phyloP scores from a whole-genome alignment of 1,284 basidiomycete genomes.

The Caloboletus firmus region DNA sequence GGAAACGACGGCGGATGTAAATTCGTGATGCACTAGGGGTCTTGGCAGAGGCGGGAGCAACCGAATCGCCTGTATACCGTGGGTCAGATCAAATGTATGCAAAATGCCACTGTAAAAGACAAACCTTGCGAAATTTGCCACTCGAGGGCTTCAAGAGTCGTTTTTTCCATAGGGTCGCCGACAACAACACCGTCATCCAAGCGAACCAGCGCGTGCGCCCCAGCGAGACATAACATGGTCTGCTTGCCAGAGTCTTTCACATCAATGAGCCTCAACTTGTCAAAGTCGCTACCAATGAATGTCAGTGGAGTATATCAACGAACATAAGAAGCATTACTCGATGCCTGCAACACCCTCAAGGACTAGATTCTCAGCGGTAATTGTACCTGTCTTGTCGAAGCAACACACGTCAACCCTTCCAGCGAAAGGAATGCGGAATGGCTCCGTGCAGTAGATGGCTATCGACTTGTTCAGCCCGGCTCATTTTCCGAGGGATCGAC shows the following conservation, averaged over 20 bases:
- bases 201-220: slow-evolving; percentile 93
- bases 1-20: slow-evolving; percentile 85
- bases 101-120: slow-evolving; percentile 9
- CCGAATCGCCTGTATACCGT: slow-evolving; percentile 53
- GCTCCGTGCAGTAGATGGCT: slow-evolving; percentile 98
- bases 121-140: slow-evolving; percentile 84
- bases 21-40: slow-evolving; percentile 60
- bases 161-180: slow-evolving; percentile 99
- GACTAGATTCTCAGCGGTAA: slow-evolving; percentile 93
- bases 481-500: slow-evolving; percentile 15
- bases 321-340: slow-evolving; percentile 53
- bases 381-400: slow-evolving; percentile 97
- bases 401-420: slow-evolving; percentile 95
- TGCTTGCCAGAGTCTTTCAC: slow-evolving; percentile 76
- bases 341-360: slow-evolving; percentile 89
- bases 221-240: slow-evolving; percentile 87
- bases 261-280: slow-evolving; percentile 70
- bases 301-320: slow-evolving; percentile 6
- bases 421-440: slow-evolving; percentile 92
- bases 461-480: not conserved
- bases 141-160: slow-evolving; percentile 87
- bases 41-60: slow-evolving; percentile 57
- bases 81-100: not conserved
- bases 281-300: slow-evolving; percentile 43
- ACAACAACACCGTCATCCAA: slow-evolving; percentile 92